Evolutionary conservation across 371 early-diverging fungal genomes (phyloP).

Genomic region (Coemansia sp.): DNA sequence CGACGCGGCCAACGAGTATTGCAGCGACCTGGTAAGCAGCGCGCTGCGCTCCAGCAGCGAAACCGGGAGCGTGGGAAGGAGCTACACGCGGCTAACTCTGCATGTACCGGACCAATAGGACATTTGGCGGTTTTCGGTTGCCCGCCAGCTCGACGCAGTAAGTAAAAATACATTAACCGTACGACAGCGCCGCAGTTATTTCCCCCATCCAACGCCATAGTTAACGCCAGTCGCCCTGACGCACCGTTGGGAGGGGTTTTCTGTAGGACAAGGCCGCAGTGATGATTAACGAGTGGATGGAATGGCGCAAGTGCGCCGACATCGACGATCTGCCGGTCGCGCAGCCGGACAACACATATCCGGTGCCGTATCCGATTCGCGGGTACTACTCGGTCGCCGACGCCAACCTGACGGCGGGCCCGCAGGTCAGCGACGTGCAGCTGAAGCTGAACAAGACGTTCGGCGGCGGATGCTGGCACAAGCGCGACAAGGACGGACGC

Average conservation of each 20-base stretch:
- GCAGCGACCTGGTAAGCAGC: slow-evolving; percentile 42
- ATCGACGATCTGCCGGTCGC: slow-evolving; percentile 71
- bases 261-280: slow-evolving; percentile 63
- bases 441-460: slow-evolving; percentile 65
- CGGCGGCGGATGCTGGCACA: slow-evolving; percentile 83
- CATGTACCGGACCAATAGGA: slow-evolving; percentile 32
- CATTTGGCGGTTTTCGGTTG: slow-evolving; percentile 53
- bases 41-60: too few relatives aligned
- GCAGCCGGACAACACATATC: slow-evolving; percentile 60
- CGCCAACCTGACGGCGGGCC: slow-evolving; percentile 61
- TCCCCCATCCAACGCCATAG: too few relatives aligned
- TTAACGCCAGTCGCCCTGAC: too few relatives aligned
- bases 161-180: slow-evolving; percentile 17
- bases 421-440: slow-evolving; percentile 68
- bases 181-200: too few relatives aligned
- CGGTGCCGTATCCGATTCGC: slow-evolving; percentile 72
- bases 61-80: too few relatives aligned
- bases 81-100: neutral
- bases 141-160: slow-evolving; percentile 54
- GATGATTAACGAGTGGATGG: slow-evolving; percentile 64
- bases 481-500: slow-evolving; percentile 75
- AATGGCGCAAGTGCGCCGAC: slow-evolving; percentile 70
- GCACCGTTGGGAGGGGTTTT: too few relatives aligned
- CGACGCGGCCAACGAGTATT: slow-evolving; percentile 42
- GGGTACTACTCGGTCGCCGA: slow-evolving; percentile 69